These are phyloP conservation scores for Medicago ruthenica DNA, from an alignment of 306 rosid genomes.

Conservation along the genomic window DNA sequence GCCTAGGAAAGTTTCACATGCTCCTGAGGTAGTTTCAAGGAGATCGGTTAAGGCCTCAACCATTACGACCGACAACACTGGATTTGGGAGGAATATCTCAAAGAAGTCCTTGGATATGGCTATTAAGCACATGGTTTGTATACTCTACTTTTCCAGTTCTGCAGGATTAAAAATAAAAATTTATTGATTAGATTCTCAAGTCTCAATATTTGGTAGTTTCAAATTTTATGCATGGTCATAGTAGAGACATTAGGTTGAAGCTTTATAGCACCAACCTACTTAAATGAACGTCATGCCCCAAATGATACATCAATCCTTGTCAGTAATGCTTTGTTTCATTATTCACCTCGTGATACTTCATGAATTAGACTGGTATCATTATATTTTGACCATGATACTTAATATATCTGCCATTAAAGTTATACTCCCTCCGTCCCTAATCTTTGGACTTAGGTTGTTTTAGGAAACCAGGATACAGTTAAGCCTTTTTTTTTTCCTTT, in stretches of 20 bases:
- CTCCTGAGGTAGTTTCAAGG: slow-evolving; percentile 67
- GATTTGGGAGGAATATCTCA: slow-evolving; percentile 93
- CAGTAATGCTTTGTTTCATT: slow-evolving; percentile 21
- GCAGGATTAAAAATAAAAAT: slow-evolving; percentile 11
- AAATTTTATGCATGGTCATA: slow-evolving; percentile 34
- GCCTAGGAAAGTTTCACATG: slow-evolving; percentile 58
- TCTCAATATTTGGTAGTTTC: slow-evolving; percentile 12
- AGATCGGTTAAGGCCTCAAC: slow-evolving; percentile 76
- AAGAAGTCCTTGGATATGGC: slow-evolving; percentile 98
- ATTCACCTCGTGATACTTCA: slow-evolving; percentile 14
- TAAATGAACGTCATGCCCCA: slow-evolving; percentile 26
- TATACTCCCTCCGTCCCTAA: not conserved
- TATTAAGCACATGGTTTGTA: slow-evolving; percentile 88
- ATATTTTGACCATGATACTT: slow-evolving; percentile 1
- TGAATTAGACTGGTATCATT: not conserved
- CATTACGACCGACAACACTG: slow-evolving; percentile 68
- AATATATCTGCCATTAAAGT: not conserved
- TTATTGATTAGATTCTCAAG: slow-evolving; percentile 17
- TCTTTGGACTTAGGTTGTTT: not conserved
- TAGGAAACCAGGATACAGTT: not conserved
- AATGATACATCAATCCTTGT: slow-evolving; percentile 20
- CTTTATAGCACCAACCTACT: not conserved
- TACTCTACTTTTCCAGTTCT: slow-evolving; percentile 21
- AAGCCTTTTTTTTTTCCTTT: not conserved
- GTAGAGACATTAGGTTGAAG: slow-evolving; percentile 7